Evolutionary conservation across 129 eudicot species (phyloP).

Genomic region (Calendula officinalis): DNA sequence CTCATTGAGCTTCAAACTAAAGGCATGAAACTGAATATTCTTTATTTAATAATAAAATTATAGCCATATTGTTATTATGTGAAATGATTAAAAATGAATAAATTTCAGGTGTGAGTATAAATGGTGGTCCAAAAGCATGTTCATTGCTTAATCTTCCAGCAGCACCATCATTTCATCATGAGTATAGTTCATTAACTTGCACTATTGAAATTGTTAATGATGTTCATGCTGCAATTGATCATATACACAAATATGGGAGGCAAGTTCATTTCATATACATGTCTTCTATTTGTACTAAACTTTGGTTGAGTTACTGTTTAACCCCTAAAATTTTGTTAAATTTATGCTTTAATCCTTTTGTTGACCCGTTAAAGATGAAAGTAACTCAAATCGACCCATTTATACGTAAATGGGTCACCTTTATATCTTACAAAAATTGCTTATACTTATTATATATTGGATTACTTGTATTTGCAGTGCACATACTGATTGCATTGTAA

Average conservation of each 20-base stretch:
- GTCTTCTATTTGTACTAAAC: no score
- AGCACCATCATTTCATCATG: constrained; percentile 80
- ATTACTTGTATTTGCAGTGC: constrained; percentile 54
- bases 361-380: no score
- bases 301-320: no score
- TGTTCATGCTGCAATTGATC: constrained; percentile 94
- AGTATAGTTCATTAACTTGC: constrained; percentile 83
- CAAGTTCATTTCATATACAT: constrained; percentile 24
- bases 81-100: constrained; percentile 3
- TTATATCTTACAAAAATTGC: constrained; percentile 1
- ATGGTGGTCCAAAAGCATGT: constrained; percentile 89
- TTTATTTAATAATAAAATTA: neutral
- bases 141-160: constrained; percentile 63
- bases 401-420: no score
- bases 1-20: constrained; percentile 78
- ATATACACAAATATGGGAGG: constrained; percentile 96
- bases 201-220: constrained; percentile 94
- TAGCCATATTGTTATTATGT: neutral
- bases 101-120: constrained; percentile 68
- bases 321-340: no score
- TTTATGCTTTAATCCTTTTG: no score
- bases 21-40: constrained; percentile 39
- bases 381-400: no score
- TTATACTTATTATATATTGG: neutral
- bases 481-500: constrained; percentile 83